Conservation (phyloP, 2,329 filamentous ascomycete genomes). For the Aschersonia sp. region DNA sequence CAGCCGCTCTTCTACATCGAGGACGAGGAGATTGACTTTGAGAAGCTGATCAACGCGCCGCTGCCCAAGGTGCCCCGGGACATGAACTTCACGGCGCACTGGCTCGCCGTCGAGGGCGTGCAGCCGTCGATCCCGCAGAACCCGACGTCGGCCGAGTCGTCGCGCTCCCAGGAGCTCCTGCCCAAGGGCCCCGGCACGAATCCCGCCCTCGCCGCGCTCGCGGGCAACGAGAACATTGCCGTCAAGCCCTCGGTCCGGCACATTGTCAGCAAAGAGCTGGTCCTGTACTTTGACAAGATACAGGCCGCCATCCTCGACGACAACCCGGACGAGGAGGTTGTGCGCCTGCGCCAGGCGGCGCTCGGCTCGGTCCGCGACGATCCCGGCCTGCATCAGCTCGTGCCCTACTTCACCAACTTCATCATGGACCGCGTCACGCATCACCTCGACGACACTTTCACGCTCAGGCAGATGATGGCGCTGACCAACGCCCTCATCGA, state of each 20-base stretch:
- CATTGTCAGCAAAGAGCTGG: slow-evolving; percentile 86
- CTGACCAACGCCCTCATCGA: slow-evolving; percentile 71
- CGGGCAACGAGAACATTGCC: slow-evolving; percentile 68
- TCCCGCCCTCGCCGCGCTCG: slow-evolving; percentile 63
- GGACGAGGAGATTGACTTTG: slow-evolving; percentile 96
- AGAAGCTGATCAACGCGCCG: slow-evolving; percentile 94
- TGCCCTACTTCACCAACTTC: slow-evolving; percentile 94
- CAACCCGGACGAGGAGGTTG: slow-evolving; percentile 62
- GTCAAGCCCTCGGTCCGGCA: slow-evolving; percentile 92
- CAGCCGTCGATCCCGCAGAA: slow-evolving; percentile 96
- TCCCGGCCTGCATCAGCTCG: slow-evolving; percentile 83
- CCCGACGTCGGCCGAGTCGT: slow-evolving; percentile 71
- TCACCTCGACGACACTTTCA: slow-evolving; percentile 76
- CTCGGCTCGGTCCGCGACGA: slow-evolving; percentile 77
- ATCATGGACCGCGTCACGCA: slow-evolving; percentile 94
- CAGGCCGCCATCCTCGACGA: slow-evolving; percentile 80
- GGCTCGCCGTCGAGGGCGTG: slow-evolving; percentile 94
- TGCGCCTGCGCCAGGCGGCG: slow-evolving; percentile 64
- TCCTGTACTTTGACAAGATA: slow-evolving; percentile 94
- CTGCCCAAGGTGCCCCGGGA: slow-evolving; percentile 90
- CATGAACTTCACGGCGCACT: slow-evolving; percentile 92
- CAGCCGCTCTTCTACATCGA: slow-evolving; percentile 96
- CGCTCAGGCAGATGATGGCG: slow-evolving; percentile 84
- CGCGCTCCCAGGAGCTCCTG: slow-evolving; percentile 70
- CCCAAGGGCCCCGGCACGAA: slow-evolving; percentile 86